Conservation (phyloP, 2,329 filamentous ascomycete genomes). For the Botrytis aclada region DNA sequence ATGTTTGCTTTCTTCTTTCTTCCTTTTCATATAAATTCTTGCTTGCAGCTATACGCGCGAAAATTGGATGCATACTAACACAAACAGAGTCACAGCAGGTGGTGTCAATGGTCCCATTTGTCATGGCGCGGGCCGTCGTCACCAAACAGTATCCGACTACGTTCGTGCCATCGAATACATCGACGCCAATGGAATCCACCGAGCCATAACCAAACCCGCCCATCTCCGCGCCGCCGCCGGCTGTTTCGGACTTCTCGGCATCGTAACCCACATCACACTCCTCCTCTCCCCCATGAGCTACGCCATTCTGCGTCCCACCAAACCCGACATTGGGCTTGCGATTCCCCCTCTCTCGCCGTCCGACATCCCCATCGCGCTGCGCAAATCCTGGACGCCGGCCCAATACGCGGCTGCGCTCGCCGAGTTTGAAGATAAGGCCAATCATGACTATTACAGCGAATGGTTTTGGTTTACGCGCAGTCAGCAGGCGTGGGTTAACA, state of each 20-base stretch:
- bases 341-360: conserved; percentile 44
- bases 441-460: conserved; percentile 46
- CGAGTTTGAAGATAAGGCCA: conserved; percentile 42
- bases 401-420: conserved; percentile 38
- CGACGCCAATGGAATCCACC: conserved; percentile 45
- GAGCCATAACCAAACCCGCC: conserved; percentile 40
- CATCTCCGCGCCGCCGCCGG: conserved; percentile 45
- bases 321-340: conserved; percentile 43
- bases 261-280: conserved; percentile 49
- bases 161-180: conserved; percentile 49
- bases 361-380: conserved; percentile 42
- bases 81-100: conserved; percentile 43
- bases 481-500: conserved; percentile 46
- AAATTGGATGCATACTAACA: background rate
- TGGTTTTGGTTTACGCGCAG: conserved; percentile 52
- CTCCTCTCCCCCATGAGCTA: conserved; percentile 48
- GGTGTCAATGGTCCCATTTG: conserved; percentile 47
- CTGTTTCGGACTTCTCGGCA: conserved; percentile 47
- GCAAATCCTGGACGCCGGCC: conserved; percentile 36
- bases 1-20: conserved; percentile 3
- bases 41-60: background rate
- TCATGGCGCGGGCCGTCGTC: conserved; percentile 45
- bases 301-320: conserved; percentile 45
- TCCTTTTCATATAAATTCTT: background rate
- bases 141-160: conserved; percentile 46